phyloP scores from a whole-genome alignment of 225 moss, liverwort and hornwort species.

The Polytrichum commune region DNA sequence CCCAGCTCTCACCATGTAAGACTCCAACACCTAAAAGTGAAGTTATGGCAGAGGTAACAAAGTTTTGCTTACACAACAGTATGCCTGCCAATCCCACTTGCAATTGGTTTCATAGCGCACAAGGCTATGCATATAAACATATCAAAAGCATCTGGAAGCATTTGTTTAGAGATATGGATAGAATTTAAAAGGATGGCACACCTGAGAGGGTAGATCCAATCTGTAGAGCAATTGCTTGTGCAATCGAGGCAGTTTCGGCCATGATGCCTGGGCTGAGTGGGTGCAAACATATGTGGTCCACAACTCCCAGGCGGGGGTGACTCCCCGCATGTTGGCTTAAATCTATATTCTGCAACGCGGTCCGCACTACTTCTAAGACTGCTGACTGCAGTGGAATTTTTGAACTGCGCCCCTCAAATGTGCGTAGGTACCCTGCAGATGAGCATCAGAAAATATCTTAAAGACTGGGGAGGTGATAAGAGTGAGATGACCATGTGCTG shows the following conservation, averaged over 20 bases:
- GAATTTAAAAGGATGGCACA: constrained; percentile 14
- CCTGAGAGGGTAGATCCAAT: constrained; percentile 71
- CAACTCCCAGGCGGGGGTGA: constrained; percentile 87
- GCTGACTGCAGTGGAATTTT: constrained; percentile 42
- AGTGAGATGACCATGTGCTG: too few relatives aligned
- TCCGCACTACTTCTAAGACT: constrained; percentile 61
- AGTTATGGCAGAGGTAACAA: too few relatives aligned
- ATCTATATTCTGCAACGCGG: constrained; percentile 68
- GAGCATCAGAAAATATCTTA: background rate
- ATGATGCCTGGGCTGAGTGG: constrained; percentile 61
- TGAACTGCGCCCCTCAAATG: constrained; percentile 3
- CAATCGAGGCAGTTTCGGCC: constrained; percentile 59
- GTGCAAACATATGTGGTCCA: constrained; percentile 89
- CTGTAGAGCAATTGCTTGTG: constrained; percentile 72
- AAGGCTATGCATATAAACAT: too few relatives aligned
- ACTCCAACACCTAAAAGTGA: too few relatives aligned
- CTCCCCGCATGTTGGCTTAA: constrained; percentile 72
- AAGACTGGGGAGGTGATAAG: too few relatives aligned
- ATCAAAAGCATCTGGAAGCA: too few relatives aligned
- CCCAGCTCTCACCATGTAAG: too few relatives aligned
- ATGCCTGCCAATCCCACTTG: too few relatives aligned
- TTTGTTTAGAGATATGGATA: too few relatives aligned
- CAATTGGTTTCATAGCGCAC: too few relatives aligned
- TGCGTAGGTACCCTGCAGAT: constrained; percentile 31
- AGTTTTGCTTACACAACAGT: too few relatives aligned